These are phyloP conservation scores for Inonotus hispidus DNA, from an alignment of 1,284 basidiomycete genomes.

Conservation along the genomic window DNA sequence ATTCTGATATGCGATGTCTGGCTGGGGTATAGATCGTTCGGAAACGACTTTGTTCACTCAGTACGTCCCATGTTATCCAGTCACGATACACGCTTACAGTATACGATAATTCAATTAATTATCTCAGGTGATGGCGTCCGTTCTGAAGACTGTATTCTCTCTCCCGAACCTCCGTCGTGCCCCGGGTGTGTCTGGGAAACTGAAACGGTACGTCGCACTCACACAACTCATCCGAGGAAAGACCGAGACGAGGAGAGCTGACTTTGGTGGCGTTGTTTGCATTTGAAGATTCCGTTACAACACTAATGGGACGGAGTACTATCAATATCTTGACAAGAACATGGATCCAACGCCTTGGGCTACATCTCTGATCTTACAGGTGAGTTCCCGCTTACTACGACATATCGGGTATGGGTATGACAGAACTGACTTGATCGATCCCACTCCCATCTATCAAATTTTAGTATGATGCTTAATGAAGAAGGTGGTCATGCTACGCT, in stretches of 20 bases:
- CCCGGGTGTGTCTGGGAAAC: conserved; percentile 45
- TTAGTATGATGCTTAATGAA: too few species aligned
- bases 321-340: conserved; percentile 41
- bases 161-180: conserved; percentile 46
- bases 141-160: conserved; percentile 45
- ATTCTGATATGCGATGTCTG: not conserved
- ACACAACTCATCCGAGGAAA: not conserved
- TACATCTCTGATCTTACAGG: conserved; percentile 43
- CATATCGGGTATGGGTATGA: not conserved
- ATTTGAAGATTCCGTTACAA: conserved; percentile 28
- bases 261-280: not conserved
- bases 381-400: conserved; percentile 18
- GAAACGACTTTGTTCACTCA: conserved; percentile 33
- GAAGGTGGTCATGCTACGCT: too few species aligned
- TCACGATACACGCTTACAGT: not conserved
- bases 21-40: conserved; percentile 37
- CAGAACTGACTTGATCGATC: not conserved
- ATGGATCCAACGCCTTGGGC: conserved; percentile 47
- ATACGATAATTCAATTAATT: too few species aligned
- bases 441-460: too few species aligned
- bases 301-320: conserved; percentile 30
- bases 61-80: not conserved
- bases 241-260: too few species aligned
- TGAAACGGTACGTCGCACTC: conserved; percentile 36
- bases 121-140: conserved; percentile 37